Percentiles rank a stretch among this genome's conserved stretches.
Conservation (phyloP, 2,329 filamentous ascomycete genomes). For the Talaromyces sp. region DNA sequence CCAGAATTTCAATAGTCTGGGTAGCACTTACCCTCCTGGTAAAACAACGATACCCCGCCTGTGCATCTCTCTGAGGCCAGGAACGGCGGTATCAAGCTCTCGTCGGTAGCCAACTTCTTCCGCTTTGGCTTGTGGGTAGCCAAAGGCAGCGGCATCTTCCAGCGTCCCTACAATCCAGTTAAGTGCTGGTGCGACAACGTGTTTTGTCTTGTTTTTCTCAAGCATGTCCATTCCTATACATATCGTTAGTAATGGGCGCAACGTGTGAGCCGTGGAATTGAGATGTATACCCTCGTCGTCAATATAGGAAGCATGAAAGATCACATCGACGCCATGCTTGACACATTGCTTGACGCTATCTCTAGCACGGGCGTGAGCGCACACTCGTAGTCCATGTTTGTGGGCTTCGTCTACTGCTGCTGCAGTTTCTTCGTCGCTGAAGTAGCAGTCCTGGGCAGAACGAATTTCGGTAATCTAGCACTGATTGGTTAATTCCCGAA, state of each 20-base stretch:
- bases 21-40: conserved; percentile 18
- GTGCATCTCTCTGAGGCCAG: conserved; percentile 42
- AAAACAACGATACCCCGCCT: conserved; percentile 41
- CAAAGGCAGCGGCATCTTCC: conserved; percentile 34
- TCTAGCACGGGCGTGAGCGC: conserved; percentile 41
- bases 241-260: neutral
- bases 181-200: conserved; percentile 39
- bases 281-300: conserved; percentile 30
- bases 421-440: conserved; percentile 41
- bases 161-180: conserved; percentile 41
- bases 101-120: conserved; percentile 41
- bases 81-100: conserved; percentile 37
- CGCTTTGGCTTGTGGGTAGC: conserved; percentile 38
- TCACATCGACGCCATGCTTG: conserved; percentile 42
- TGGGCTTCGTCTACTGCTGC: conserved; percentile 47
- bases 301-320: conserved; percentile 44
- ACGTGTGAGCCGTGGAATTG: too few relatives aligned
- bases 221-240: conserved; percentile 25
- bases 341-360: conserved; percentile 42
- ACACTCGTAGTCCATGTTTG: conserved; percentile 25
- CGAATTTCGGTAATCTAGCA: conserved; percentile 19
- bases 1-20: too few relatives aligned
- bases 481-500: neutral
- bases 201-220: conserved; percentile 33
- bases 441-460: conserved; percentile 44